phyloP scores from a whole-genome alignment of 2,329 filamentous ascomycete genomes.

The Stagonosporopsis vannaccii region DNA sequence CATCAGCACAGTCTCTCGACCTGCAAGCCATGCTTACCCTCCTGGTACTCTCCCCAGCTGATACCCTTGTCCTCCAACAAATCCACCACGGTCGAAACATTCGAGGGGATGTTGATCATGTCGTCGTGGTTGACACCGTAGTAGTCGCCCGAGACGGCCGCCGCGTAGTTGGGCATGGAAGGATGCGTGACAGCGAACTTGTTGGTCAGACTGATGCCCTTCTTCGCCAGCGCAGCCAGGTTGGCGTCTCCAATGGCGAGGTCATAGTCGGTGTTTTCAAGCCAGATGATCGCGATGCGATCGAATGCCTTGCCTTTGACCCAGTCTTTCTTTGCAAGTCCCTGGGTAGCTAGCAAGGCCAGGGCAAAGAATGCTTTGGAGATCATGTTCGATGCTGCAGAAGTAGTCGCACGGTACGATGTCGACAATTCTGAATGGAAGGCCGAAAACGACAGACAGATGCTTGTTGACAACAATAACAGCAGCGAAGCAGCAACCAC shows the following conservation, averaged over 20 bases:
- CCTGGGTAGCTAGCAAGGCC: slow-evolving; percentile 20
- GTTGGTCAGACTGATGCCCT: slow-evolving; percentile 67
- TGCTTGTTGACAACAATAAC: neutral
- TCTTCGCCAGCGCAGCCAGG: slow-evolving; percentile 63
- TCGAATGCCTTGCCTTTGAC: slow-evolving; percentile 77
- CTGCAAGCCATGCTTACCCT: slow-evolving; percentile 77
- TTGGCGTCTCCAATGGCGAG: slow-evolving; percentile 70
- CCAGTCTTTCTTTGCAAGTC: slow-evolving; percentile 56
- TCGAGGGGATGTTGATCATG: slow-evolving; percentile 58
- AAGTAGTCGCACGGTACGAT: neutral
- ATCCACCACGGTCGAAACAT: slow-evolving; percentile 52
- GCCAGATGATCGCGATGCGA: slow-evolving; percentile 75
- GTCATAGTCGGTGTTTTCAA: slow-evolving; percentile 77
- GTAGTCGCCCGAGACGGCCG: slow-evolving; percentile 72
- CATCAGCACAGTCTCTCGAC: too few relatives aligned
- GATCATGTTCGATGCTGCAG: slow-evolving; percentile 5
- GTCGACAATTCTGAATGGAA: too few relatives aligned
- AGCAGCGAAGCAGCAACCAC: neutral
- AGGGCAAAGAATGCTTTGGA: slow-evolving; percentile 20
- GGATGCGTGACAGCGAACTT: slow-evolving; percentile 70
- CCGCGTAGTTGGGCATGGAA: slow-evolving; percentile 78
- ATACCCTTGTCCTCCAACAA: slow-evolving; percentile 52
- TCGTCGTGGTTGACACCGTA: slow-evolving; percentile 76
- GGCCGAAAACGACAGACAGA: slow-evolving; percentile 4
- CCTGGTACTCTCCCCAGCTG: slow-evolving; percentile 71